Evolutionary conservation across 495 filamentous ascomycete species (phyloP), one percentile per base, ranked within the genome.

Genomic region (Apiosordaria backusii): DNA sequence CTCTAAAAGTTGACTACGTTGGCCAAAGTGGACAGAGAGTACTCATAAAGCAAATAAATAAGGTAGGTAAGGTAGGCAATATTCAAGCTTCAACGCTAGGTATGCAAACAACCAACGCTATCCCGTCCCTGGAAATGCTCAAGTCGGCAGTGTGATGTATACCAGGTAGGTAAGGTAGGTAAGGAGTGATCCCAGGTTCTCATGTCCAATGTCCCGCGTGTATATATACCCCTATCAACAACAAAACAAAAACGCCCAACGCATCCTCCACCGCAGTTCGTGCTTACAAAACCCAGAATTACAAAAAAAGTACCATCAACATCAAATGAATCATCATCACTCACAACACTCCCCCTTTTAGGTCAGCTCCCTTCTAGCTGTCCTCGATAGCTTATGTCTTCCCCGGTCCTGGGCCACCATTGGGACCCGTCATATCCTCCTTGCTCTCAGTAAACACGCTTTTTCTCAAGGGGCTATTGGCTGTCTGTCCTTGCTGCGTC

Each of bases 401-500:
- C 3, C n/a, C n/a, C 5, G 52, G n/a, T 3, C 52, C 52, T 3
- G 52, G 10, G 2, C 52, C 52, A 13, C 26, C 52, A 61, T 29
- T 62, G 25, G 13, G 40, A 57, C 10, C 57, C 21, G 4, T 60
- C 63, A 65, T 65, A 26, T 65, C 63, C 22, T 65, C 63, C 16
- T 22, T 63, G 54, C 66, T 64, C 63, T 71, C 69, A 23, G 52
- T 57, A 22, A 71, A 71, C n/a, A 68, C 57, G 55, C 67, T 68
- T 62, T 52, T 63, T 54, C 66, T 65, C 61, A 63, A 40, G 50
- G 59, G 63, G 54, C 61, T 70, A 27, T 54, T 57, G 23, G 59
- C 40, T 22, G 55, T 63, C 40, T 57, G 6, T 23, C 23, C 55
- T 64, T 57, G 53, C 65, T 27, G 35, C 50, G 52, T n/a, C 16